Evolutionary conservation across 331 rosid species (phyloP), one percentile per base, ranked within the genome.

Genomic region (Cydonia oblonga): DNA sequence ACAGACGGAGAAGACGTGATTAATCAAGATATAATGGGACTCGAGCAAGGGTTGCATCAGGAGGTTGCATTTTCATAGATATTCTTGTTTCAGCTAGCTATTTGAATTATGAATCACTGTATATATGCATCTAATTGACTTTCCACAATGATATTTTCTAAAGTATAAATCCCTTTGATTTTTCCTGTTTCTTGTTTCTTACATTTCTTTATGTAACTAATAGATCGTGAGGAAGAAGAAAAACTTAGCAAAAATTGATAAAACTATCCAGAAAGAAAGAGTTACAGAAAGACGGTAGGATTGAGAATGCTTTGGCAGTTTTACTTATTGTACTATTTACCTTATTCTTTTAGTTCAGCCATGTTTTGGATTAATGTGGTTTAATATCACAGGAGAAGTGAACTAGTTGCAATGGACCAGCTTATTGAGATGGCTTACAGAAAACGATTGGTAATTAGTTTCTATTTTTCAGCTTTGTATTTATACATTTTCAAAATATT

Each of bases 321-420:
- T 68, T 64, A 54, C 59, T 9, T 16, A 58, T 15, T 4, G 56
- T 35, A 46, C 63, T 33, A 6, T 23, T 54, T 23, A 23, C 29
- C 32, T 35, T 49, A n/a, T 11, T 52, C 30, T 35, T 23, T 66
- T 66, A 29, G 7, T 11, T 67, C 64, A 29, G n/a, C 63, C n/a
- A 29, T 56, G 25, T 53, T 54, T 71, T 71, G 18, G 23, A 18
- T 40, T 60, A 25, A 56, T 77, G 74, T 68, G 54, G 42, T 73
- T 83, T 46, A 38, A 42, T 74, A 10, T 84, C 24, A 84, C 93
- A 93, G 98, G 92, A 82, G 79, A 52, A 76, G 85, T 62, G 98
- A 90, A 82, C 88, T 84, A 81, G 81, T 86, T 75, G 98, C 97
- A n/a, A 85, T 87, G 83, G 96, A 93, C 86, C 85, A 90, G 66